Evolutionary conservation across 305 asterid species (phyloP).

Genomic region (Fraxinus sp.): DNA sequence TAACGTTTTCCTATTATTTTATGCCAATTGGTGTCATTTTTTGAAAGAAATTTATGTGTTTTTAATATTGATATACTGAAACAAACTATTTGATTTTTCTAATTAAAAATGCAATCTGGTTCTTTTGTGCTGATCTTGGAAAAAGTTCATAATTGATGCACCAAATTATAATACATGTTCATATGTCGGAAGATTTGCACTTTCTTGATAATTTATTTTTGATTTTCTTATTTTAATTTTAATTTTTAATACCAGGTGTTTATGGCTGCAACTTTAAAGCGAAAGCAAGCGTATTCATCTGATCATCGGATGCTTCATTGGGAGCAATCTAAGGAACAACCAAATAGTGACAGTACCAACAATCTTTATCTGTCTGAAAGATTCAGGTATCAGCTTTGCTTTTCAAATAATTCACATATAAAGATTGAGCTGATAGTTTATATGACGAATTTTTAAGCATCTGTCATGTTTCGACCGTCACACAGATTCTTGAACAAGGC

Average conservation of each 20-base stretch:
- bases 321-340: slow-evolving; percentile 29
- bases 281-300: slow-evolving; percentile 59
- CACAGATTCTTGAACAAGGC: slow-evolving; percentile 89
- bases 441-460: not conserved
- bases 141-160: slow-evolving; percentile 25
- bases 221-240: not conserved
- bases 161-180: slow-evolving; percentile 26
- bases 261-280: slow-evolving; percentile 76
- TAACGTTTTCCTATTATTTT: slow-evolving; percentile 28
- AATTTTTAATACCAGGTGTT: slow-evolving; percentile 49
- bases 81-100: slow-evolving; percentile 34
- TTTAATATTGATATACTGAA: slow-evolving; percentile 17
- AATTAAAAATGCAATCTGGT: slow-evolving; percentile 39
- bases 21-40: slow-evolving; percentile 17
- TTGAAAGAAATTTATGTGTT: not conserved
- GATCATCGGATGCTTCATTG: slow-evolving; percentile 67
- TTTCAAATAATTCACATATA: not conserved
- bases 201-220: slow-evolving; percentile 25
- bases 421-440: not conserved
- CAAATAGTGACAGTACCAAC: slow-evolving; percentile 25
- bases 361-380: slow-evolving; percentile 49
- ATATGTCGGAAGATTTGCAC: slow-evolving; percentile 59
- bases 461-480: not conserved
- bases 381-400: slow-evolving; percentile 33
- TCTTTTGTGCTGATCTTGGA: slow-evolving; percentile 1